Conservation (phyloP, 768 basidiomycete species). For the Kwoniella pini region DNA sequence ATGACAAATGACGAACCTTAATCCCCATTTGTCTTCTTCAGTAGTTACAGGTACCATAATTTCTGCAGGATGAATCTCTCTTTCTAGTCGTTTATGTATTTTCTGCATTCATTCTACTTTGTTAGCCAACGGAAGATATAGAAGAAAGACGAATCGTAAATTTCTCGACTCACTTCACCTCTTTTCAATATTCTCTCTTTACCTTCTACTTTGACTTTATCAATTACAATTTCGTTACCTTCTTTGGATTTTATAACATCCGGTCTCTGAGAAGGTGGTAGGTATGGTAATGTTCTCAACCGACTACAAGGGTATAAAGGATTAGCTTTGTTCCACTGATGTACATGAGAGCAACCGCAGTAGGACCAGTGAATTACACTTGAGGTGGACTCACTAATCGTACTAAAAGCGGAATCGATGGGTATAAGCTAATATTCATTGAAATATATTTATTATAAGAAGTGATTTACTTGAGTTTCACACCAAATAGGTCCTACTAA, state of each 20-base stretch:
- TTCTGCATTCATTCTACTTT: constrained; percentile 56
- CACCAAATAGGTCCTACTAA: constrained; percentile 56
- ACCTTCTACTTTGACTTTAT: constrained; percentile 48
- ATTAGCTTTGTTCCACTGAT: too few relatives aligned
- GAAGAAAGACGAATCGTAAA: neutral
- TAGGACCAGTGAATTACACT: too few relatives aligned
- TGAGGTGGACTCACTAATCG: constrained; percentile 45
- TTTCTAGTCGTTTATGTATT: constrained; percentile 75
- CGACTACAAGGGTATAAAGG: constrained; percentile 41
- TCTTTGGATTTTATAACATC: constrained; percentile 39
- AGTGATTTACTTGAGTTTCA: constrained; percentile 50
- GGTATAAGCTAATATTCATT: too few relatives aligned
- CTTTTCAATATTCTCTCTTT: constrained; percentile 53
- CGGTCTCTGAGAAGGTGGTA: constrained; percentile 49
- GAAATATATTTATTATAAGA: too few relatives aligned
- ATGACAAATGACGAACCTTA: too few relatives aligned
- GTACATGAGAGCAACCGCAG: too few relatives aligned
- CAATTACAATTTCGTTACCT: constrained; percentile 50
- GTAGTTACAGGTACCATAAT: constrained; percentile 61
- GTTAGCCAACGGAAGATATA: neutral
- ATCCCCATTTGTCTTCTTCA: constrained; percentile 73
- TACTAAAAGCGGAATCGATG: constrained; percentile 38
- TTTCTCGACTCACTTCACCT: constrained; percentile 46
- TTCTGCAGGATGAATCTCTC: constrained; percentile 66
- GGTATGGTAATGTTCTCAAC: constrained; percentile 48